Evolutionary conservation across 345 rosid genomes (phyloP), one percentile per base, ranked within the genome.

Genomic region (Cardiospermum halicacabum): DNA sequence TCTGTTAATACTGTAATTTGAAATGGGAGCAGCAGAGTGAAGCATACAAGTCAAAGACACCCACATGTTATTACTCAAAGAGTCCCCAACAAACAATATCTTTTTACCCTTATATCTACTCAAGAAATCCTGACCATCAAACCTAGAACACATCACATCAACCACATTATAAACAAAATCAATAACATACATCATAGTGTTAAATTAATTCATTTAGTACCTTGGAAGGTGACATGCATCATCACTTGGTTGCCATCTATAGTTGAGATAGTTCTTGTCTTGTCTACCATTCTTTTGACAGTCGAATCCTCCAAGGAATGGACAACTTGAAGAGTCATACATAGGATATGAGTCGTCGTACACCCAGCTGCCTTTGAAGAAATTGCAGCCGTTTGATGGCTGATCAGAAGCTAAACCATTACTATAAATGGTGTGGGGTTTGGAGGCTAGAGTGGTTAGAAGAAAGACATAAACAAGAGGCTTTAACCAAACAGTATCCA

Each of bases 171-270:
- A 65, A 53, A 43, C 49, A 16, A 43, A 16, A 43, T 16, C n/a
- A 9, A 18, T 22, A n/a, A n/a, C n/a, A n/a, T n/a, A n/a, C 31
- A 56, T 11, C 18, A 8, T 11, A 43, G 32, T n/a, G n/a, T n/a
- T n/a, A n/a, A n/a, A n/a, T n/a, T n/a, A n/a, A n/a, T n/a, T n/a
- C 28, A 26, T n/a, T 18, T 11, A 11, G 2, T 28, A 78, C 88
- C 83, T 78, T n/a, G 88, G 75, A 55, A 83, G 62, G 58, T 70
- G 18, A 54, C 85, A 81, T n/a, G n/a, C n/a, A n/a, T n/a, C n/a
- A 11, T 67, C 74, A 12, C 69, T 49, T 16, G 88, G 88, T 66
- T 76, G 72, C 88, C 88, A 83, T 43, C 72, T 67, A 54, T 70
- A 83, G 12, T 76, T 30, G 59, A 76, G 81, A 57, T 80, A 81